Percentiles rank a stretch among this genome's conserved stretches.
These are phyloP conservation scores for Eucalyptus pauciflora DNA, from an alignment of 345 rosid genomes.

Conservation along the genomic window DNA sequence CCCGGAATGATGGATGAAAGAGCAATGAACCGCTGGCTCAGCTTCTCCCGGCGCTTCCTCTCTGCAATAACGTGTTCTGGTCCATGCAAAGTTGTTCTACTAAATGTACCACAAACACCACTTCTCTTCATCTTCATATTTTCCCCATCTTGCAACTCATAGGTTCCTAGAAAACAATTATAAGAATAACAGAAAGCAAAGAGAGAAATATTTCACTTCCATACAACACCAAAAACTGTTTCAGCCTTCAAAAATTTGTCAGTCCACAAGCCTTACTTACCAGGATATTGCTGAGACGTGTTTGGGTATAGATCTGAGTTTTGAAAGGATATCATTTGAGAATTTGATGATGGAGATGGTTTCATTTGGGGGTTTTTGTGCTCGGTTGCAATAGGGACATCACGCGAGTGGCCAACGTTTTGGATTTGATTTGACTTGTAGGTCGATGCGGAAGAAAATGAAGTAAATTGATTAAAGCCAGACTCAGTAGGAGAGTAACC, in stretches of 20 bases:
- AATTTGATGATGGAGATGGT: background rate
- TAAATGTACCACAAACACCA: background rate
- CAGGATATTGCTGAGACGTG: background rate
- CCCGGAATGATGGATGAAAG: background rate
- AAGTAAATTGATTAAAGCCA: background rate
- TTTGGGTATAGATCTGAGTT: background rate
- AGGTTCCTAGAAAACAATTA: background rate
- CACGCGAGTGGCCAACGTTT: background rate
- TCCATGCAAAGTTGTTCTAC: background rate
- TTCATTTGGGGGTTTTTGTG: background rate
- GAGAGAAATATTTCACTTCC: background rate
- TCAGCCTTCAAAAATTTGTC: background rate
- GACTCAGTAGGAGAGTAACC: background rate
- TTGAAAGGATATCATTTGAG: background rate
- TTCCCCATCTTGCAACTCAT: background rate
- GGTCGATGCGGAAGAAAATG: background rate
- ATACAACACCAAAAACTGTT: background rate
- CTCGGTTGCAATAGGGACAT: background rate
- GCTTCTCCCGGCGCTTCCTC: background rate
- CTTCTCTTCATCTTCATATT: background rate
- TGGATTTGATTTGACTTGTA: background rate
- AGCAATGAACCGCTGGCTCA: background rate
- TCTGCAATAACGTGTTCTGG: background rate
- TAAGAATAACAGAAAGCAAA: background rate
- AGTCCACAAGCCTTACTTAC: background rate